Base-by-base conservation (phyloP, 2,329 filamentous ascomycete genomes). In the Cryphonectria carpinicola region DNA sequence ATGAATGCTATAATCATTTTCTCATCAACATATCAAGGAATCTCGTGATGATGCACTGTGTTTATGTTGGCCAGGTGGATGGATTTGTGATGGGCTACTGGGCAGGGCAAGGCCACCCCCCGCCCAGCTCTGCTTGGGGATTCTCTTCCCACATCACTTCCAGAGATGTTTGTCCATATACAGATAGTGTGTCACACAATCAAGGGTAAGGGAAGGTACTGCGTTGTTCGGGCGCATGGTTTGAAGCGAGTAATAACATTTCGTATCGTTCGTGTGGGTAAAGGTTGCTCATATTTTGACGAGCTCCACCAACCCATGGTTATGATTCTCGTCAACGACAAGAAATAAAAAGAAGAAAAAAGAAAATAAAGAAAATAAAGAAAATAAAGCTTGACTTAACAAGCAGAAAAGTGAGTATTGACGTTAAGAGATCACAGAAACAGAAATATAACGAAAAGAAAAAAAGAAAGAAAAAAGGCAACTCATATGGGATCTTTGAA, bases 1-100 rank as follows among this genome's bases (percentile, higher is more conserved):
- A 28, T n/a, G 46, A 65, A 65, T 65, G 63, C 32, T 37, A 65
- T 65, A 32, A 25, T 39, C 63, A 54, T 65, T 46, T 41, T 19
- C 14, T 17, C 46, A 39, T 11, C 37, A 32, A 32, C 54, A 14
- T 56, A 4, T 14, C 25, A 14, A 28, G 3, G 25, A n/a, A 3
- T 10, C 1, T n/a, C 19, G 46, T n/a, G 52, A 14, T 56, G 22
- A 56, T 28, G 49, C 22, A 14, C 17, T 4, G n/a, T 56, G 4
- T 56, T 28, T 25, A 52, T 14, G 25, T 28, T 25, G 52, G 28
- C 13, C 52, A 28, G 13, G n/a, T 5, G n/a, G 49, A 14, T 46
- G 22, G 22, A 22, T 6, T 4, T n/a, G n/a, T 25, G 49, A 28
- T 54, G 52, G 49, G 52, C 25, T 14, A 11, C 25, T 11, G 11